A percentile compares a stretch with the other conserved stretches of the same genome.
Evolutionary conservation across 2,329 filamentous ascomycete genomes (phyloP).

Genomic region (Aspergillus fumigatus): DNA sequence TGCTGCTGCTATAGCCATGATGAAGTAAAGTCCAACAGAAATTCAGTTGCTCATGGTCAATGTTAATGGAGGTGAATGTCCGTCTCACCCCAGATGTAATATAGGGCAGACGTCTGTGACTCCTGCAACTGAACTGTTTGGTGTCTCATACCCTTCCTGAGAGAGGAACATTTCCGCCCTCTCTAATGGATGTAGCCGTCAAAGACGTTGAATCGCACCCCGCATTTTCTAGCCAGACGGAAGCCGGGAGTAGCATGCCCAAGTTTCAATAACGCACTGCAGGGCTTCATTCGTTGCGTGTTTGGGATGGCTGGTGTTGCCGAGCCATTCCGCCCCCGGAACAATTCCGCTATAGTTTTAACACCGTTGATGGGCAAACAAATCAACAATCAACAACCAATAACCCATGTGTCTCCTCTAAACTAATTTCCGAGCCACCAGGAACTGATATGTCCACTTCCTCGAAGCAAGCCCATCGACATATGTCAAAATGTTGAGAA

Average conservation of each 20-base stretch:
- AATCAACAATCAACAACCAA: slow-evolving; percentile 2
- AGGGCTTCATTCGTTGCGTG: slow-evolving; percentile 6
- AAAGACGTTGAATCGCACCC: slow-evolving; percentile 3
- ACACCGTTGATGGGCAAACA: neutral
- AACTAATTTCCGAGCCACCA: neutral
- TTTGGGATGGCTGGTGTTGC: neutral
- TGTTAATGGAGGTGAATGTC: neutral
- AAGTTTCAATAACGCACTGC: neutral
- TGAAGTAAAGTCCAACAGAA: slow-evolving; percentile 1
- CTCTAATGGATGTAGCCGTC: neutral
- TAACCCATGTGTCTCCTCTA: neutral
- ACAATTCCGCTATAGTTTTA: slow-evolving; percentile 14
- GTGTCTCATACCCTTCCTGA: neutral
- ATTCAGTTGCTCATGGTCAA: neutral
- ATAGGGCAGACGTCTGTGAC: neutral
- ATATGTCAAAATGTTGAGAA: neutral
- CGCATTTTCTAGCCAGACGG: slow-evolving; percentile 3
- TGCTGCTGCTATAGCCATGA: slow-evolving; percentile 25
- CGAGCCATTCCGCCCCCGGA: slow-evolving; percentile 22
- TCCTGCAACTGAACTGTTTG: neutral
- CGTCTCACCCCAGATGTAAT: neutral
- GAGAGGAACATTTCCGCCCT: slow-evolving; percentile 22
- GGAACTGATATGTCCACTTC: neutral
- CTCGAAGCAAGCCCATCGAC: neutral
- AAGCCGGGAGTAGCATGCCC: slow-evolving; percentile 9